Conservation (phyloP, 2,329 filamentous ascomycete genomes). For the Aspergillus ibericus region DNA sequence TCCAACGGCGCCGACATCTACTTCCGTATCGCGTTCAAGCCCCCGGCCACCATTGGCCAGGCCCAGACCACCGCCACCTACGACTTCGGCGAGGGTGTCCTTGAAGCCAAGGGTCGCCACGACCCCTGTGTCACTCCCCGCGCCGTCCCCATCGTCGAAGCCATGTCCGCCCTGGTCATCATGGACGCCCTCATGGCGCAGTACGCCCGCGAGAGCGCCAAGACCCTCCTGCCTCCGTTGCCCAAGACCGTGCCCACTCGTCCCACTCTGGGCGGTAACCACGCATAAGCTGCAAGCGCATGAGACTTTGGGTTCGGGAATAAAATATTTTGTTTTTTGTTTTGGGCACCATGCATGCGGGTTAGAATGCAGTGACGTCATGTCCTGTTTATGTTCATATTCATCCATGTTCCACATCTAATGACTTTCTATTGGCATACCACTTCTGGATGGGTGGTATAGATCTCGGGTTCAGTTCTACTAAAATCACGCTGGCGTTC, state of each 20-base stretch:
- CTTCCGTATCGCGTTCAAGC: conserved; percentile 94
- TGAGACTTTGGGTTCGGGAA: background rate
- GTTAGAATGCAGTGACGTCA: background rate
- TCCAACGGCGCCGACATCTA: conserved; percentile 91
- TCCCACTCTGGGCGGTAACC: conserved; percentile 22
- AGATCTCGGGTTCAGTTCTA: background rate
- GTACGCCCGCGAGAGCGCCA: conserved; percentile 60
- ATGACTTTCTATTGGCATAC: background rate
- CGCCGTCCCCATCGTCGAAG: conserved; percentile 71
- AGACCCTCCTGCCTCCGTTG: conserved; percentile 47
- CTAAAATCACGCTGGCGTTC: background rate
- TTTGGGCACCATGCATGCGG: background rate
- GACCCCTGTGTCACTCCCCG: conserved; percentile 90
- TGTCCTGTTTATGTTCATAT: background rate
- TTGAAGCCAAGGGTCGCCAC: conserved; percentile 91
- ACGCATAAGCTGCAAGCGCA: background rate
- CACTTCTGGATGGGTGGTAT: background rate
- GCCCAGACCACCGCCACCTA: conserved; percentile 82
- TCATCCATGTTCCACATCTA: background rate
- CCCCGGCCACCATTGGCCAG: conserved; percentile 87
- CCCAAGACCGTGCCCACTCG: conserved; percentile 37
- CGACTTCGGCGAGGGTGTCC: conserved; percentile 69
- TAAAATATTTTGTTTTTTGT: background rate
- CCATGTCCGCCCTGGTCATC: conserved; percentile 83
- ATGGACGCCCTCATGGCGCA: conserved; percentile 87